Evolutionary conservation across 345 rosid species (phyloP).

Genomic region (Leavenworthia alabamica): DNA sequence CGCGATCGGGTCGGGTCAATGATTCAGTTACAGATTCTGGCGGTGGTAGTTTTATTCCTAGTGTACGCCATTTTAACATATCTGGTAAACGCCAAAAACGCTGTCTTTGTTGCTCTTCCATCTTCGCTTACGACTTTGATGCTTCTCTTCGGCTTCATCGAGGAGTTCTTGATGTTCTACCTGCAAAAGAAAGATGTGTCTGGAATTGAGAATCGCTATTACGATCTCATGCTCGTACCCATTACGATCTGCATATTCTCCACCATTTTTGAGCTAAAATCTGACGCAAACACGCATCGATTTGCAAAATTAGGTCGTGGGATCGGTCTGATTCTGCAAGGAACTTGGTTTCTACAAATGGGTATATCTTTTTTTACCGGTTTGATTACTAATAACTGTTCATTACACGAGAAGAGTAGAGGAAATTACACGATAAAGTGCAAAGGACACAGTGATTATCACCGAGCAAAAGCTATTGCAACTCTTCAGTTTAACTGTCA

Average conservation of each 20-base stretch:
- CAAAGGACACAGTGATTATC: slow-evolving; percentile 69
- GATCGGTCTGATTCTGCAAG: slow-evolving; percentile 69
- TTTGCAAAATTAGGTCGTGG: slow-evolving; percentile 52
- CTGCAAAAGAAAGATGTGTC: slow-evolving; percentile 62
- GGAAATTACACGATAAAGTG: slow-evolving; percentile 79
- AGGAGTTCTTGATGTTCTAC: slow-evolving; percentile 75
- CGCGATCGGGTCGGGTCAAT: slow-evolving; percentile 58
- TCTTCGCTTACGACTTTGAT: slow-evolving; percentile 42
- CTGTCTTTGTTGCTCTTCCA: slow-evolving; percentile 36
- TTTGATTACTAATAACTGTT: slow-evolving; percentile 63
- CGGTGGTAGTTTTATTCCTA: slow-evolving; percentile 50
- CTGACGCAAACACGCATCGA: slow-evolving; percentile 23
- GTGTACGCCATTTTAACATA: slow-evolving; percentile 53
- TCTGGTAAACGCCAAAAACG: slow-evolving; percentile 24
- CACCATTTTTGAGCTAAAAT: slow-evolving; percentile 44
- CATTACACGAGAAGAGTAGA: slow-evolving; percentile 54
- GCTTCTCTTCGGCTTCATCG: slow-evolving; percentile 66
- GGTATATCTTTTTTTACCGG: slow-evolving; percentile 62
- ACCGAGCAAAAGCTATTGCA: slow-evolving; percentile 75
- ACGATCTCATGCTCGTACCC: slow-evolving; percentile 85
- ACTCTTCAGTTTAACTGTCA: slow-evolving; percentile 88
- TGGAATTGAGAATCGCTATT: slow-evolving; percentile 67
- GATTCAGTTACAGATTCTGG: slow-evolving; percentile 61
- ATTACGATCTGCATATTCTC: slow-evolving; percentile 53
- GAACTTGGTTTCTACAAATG: slow-evolving; percentile 90